Evolutionary conservation across 257 asterid genomes (phyloP).

Genomic region (Solanum clarkiae): DNA sequence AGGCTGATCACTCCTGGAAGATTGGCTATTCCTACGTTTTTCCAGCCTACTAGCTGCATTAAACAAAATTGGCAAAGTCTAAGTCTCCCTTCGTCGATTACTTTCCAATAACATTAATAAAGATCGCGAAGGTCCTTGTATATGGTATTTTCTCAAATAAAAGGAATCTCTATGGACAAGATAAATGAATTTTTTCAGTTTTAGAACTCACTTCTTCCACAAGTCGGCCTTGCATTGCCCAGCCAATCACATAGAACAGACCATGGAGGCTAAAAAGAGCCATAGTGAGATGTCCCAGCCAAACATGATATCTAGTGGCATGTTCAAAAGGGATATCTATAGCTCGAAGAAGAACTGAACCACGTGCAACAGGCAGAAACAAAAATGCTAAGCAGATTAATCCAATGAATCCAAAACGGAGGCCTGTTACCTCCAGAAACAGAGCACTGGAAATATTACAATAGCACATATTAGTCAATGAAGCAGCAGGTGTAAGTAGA

Average conservation of each 20-base stretch:
- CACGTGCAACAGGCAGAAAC: slow-evolving; percentile 66
- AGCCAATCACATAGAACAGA: slow-evolving; percentile 35
- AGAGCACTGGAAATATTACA: slow-evolving; percentile 23
- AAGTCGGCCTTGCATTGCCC: slow-evolving; percentile 51
- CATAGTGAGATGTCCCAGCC: slow-evolving; percentile 95
- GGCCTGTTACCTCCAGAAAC: slow-evolving; percentile 55
- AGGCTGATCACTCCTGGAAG: slow-evolving; percentile 13
- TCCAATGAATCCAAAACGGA: slow-evolving; percentile 58
- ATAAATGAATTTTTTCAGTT: neutral
- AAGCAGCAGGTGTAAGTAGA: neutral
- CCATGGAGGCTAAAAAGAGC: slow-evolving; percentile 68
- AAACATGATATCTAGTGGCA: slow-evolving; percentile 77
- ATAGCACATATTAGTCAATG: neutral
- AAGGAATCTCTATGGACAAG: neutral
- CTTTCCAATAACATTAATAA: neutral
- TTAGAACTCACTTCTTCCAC: slow-evolving; percentile 24
- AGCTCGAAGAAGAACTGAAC: slow-evolving; percentile 66
- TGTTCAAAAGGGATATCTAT: slow-evolving; percentile 83
- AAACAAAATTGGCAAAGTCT: neutral
- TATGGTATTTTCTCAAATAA: neutral
- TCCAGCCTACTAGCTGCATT: slow-evolving; percentile 29
- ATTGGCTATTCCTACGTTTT: slow-evolving; percentile 3
- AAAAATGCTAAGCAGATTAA: slow-evolving; percentile 53
- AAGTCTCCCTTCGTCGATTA: neutral
- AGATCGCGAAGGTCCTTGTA: neutral